Evolutionary conservation across 768 basidiomycete genomes (phyloP).

Genomic region (Botryobasidium botryosum): DNA sequence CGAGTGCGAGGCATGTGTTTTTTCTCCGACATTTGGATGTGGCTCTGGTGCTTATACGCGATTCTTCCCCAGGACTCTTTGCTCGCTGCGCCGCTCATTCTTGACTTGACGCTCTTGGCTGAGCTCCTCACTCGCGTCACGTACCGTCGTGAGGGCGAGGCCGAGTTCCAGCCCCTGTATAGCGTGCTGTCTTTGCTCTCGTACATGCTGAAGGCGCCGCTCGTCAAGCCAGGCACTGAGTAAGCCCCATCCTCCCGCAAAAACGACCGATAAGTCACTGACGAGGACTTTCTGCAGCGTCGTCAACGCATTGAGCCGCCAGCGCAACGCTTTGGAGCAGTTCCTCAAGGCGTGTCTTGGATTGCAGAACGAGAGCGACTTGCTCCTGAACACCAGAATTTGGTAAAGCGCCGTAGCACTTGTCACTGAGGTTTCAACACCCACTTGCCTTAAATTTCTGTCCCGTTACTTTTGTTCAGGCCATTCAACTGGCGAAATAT

Average conservation of each 20-base stretch:
- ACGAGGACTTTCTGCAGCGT: constrained; percentile 44
- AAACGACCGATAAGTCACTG: constrained; percentile 1
- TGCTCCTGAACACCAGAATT: constrained; percentile 72
- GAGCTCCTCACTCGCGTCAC: constrained; percentile 87
- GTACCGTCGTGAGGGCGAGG: constrained; percentile 44
- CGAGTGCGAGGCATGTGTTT: constrained; percentile 64
- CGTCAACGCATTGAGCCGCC: constrained; percentile 87
- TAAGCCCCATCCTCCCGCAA: neutral
- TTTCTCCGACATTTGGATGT: neutral
- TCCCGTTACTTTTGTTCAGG: too few relatives aligned
- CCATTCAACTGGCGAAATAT: too few relatives aligned
- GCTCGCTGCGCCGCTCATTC: constrained; percentile 86
- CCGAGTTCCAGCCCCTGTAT: constrained; percentile 72
- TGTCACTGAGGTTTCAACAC: too few relatives aligned
- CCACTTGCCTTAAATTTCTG: too few relatives aligned
- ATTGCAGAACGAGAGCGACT: constrained; percentile 63
- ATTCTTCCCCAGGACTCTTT: constrained; percentile 55
- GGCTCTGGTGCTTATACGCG: constrained; percentile 10
- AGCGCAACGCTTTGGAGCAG: constrained; percentile 82
- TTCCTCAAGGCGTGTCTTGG: constrained; percentile 94
- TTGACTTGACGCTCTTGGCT: constrained; percentile 83
- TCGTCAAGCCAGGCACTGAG: constrained; percentile 69
- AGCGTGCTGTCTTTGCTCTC: constrained; percentile 81
- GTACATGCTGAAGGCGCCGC: constrained; percentile 97
- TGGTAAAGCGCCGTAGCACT: constrained; percentile 38